phyloP scores from a whole-genome alignment of 2,329 filamentous ascomycete species.

The Ophiostoma perfectum region DNA sequence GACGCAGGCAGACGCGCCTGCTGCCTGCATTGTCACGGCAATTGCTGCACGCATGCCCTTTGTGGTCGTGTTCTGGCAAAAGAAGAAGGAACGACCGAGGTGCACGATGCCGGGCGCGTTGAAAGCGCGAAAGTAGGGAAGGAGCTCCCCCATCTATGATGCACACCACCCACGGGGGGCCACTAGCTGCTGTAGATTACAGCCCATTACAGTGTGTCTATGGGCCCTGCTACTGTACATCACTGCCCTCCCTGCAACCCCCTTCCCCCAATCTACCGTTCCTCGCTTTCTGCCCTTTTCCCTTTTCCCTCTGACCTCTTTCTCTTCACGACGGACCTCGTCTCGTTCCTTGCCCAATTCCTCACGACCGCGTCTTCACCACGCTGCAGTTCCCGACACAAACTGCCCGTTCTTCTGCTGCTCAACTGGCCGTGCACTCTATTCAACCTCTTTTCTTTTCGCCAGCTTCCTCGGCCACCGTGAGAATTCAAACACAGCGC shows the following conservation, averaged over 20 bases:
- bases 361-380: slow-evolving; percentile 5
- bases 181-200: background rate
- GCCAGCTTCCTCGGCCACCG: background rate
- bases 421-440: background rate
- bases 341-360: too few species aligned
- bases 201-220: background rate
- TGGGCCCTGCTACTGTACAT: background rate
- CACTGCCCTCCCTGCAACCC: slow-evolving; percentile 11
- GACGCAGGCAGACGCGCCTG: background rate
- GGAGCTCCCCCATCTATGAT: background rate
- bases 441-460: background rate
- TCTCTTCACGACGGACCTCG: background rate
- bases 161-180: background rate
- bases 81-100: slow-evolving; percentile 13
- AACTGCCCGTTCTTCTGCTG: background rate
- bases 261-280: background rate
- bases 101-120: slow-evolving; percentile 4
- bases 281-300: background rate
- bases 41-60: too few species aligned
- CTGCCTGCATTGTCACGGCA: too few species aligned
- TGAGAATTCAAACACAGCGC: background rate
- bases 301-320: background rate
- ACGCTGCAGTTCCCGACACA: slow-evolving; percentile 5
- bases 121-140: slow-evolving; percentile 3
- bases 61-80: background rate